Conservation (phyloP, 2,329 filamentous ascomycete species). For the Elsinoe necatrix region DNA sequence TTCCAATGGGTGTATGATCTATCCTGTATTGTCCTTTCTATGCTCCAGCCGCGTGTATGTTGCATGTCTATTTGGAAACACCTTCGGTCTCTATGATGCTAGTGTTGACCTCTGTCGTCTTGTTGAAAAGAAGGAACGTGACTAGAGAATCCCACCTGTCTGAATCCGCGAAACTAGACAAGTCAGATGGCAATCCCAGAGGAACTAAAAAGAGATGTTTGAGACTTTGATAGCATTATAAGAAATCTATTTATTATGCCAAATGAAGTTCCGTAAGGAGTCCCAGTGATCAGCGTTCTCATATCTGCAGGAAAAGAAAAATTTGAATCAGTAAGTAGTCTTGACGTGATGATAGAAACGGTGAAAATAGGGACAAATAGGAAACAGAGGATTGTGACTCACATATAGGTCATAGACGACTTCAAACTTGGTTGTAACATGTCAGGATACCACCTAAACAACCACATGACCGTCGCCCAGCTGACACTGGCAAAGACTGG, state of each 20-base stretch:
- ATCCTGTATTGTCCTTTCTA: neutral
- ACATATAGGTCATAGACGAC: constrained; percentile 97
- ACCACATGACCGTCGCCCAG: constrained; percentile 91
- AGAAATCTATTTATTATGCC: constrained; percentile 59
- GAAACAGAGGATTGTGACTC: constrained; percentile 35
- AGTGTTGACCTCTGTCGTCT: constrained; percentile 2
- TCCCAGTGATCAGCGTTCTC: constrained; percentile 85
- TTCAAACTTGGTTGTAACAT: constrained; percentile 83
- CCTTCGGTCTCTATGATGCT: constrained; percentile 11
- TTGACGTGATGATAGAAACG: neutral
- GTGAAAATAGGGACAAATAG: neutral
- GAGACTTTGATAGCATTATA: constrained; percentile 1
- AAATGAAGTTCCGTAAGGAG: constrained; percentile 70
- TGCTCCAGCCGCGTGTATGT: neutral
- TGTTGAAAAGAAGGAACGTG: constrained; percentile 12
- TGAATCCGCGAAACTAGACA: constrained; percentile 11
- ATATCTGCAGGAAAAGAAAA: constrained; percentile 42
- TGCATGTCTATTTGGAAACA: neutral
- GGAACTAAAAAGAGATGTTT: neutral
- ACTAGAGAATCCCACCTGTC: constrained; percentile 8
- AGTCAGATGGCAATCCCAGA: neutral
- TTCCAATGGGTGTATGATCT: too few species aligned
- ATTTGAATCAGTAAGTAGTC: constrained; percentile 22
- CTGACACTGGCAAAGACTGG: constrained; percentile 82
- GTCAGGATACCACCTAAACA: constrained; percentile 87